Percentiles rank a stretch among this genome's conserved stretches.
Conservation (phyloP, 805 yeast genomes). For the Wickerhamiella kurtzmanii region DNA sequence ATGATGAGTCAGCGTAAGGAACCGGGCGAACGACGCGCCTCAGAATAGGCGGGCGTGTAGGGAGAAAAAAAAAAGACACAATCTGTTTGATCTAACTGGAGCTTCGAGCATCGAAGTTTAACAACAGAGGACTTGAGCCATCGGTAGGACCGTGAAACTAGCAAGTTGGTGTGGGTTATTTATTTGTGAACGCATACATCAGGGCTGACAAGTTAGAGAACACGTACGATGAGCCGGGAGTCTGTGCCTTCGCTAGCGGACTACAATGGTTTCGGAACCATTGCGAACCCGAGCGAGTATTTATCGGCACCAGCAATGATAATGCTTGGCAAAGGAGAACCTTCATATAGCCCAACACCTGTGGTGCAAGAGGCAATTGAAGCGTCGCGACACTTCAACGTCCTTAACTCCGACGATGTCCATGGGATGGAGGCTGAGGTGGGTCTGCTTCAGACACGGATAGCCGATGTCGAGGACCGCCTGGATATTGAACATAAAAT, state of each 20-base stretch:
- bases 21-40: background rate
- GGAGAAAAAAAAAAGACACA: background rate
- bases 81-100: background rate
- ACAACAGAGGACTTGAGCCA: too few relatives aligned
- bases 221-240: background rate
- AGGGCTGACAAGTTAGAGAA: too few relatives aligned
- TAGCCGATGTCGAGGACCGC: conserved; percentile 13
- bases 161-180: too few relatives aligned
- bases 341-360: conserved; percentile 3
- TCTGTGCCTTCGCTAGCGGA: background rate
- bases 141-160: too few relatives aligned
- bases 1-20: too few relatives aligned
- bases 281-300: conserved; percentile 16
- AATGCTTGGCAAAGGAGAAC: conserved; percentile 6
- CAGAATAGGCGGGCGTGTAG: background rate
- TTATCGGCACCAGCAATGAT: conserved; percentile 21
- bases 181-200: too few relatives aligned
- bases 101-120: too few relatives aligned
- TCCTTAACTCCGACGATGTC: conserved; percentile 14
- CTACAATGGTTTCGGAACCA: conserved; percentile 16
- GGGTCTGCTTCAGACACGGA: conserved; percentile 7
- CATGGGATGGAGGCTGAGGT: conserved; percentile 13
- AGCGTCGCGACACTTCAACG: conserved; percentile 8
- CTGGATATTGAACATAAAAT: conserved; percentile 18
- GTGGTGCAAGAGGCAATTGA: conserved; percentile 17